Conservation (phyloP, 768 basidiomycete genomes). For the Lactarius akahatsu region DNA sequence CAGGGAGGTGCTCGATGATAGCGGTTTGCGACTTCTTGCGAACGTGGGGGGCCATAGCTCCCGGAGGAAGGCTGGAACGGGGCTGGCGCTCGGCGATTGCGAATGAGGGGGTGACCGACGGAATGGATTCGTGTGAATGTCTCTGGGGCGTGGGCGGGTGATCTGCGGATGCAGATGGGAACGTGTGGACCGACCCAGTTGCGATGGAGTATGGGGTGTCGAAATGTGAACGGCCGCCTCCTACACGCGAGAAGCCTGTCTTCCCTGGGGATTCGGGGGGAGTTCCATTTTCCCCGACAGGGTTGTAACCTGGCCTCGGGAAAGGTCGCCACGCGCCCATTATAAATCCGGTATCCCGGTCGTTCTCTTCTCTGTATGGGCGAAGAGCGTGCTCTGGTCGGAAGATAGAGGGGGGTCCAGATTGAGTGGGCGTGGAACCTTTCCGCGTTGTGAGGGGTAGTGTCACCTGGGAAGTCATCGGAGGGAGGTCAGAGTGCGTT, state of each 20-base stretch:
- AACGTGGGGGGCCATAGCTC: constrained; percentile 67
- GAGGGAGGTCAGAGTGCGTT: constrained; percentile 27
- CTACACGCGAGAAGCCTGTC: constrained; percentile 82
- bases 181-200: constrained; percentile 33
- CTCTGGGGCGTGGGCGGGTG: constrained; percentile 31
- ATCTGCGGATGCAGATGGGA: constrained; percentile 63
- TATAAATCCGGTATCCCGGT: constrained; percentile 79
- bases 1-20: constrained; percentile 65
- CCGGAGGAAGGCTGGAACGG: constrained; percentile 48
- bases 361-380: constrained; percentile 76
- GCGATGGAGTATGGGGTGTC: constrained; percentile 82
- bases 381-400: constrained; percentile 76
- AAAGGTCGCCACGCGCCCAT: constrained; percentile 94
- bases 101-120: constrained; percentile 28
- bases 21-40: constrained; percentile 84
- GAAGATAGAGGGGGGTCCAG: constrained; percentile 66
- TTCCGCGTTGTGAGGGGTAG: constrained; percentile 29
- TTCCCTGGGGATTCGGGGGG: constrained; percentile 32
- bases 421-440: constrained; percentile 42
- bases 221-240: constrained; percentile 84
- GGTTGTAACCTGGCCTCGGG: constrained; percentile 50
- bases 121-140: constrained; percentile 24
- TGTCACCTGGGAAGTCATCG: constrained; percentile 17
- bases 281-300: constrained; percentile 39
- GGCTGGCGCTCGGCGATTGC: constrained; percentile 26